Conservation (phyloP, 2,329 filamentous ascomycete genomes). For the Juglanconis oblonga region DNA sequence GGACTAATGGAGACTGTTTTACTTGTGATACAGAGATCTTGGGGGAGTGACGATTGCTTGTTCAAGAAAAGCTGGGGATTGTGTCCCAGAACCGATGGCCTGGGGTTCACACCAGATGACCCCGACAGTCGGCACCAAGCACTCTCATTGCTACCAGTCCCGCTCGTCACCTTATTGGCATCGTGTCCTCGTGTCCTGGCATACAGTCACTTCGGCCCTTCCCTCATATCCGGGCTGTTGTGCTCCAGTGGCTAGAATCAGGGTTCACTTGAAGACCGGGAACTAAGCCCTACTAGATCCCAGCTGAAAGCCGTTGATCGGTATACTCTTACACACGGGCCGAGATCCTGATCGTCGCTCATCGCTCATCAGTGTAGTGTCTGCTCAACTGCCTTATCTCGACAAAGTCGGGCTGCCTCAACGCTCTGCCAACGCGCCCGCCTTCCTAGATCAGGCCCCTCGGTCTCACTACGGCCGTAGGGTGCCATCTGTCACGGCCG, state of each 20-base stretch:
- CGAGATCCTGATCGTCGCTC: neutral
- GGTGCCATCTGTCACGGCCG: neutral
- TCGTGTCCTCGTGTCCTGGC: neutral
- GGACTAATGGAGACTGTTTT: neutral
- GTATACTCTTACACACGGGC: neutral
- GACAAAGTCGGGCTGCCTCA: neutral
- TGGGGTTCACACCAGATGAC: neutral
- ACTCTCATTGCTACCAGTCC: neutral
- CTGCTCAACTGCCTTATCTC: neutral
- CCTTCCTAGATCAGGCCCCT: neutral
- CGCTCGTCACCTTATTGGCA: neutral
- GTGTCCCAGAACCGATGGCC: neutral
- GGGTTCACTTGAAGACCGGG: neutral
- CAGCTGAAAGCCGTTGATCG: neutral
- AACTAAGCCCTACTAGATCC: neutral
- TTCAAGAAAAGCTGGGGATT: neutral
- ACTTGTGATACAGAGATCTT: neutral
- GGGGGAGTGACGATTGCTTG: neutral
- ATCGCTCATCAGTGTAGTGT: neutral
- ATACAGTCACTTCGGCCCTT: neutral
- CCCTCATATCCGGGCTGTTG: neutral
- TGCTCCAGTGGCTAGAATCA: neutral
- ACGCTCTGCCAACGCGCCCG: neutral
- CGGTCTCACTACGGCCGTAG: slow-evolving; percentile 4
- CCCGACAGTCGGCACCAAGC: neutral